Base-by-base conservation (phyloP, 305 asterid species). In the Fraxinus sp. region DNA sequence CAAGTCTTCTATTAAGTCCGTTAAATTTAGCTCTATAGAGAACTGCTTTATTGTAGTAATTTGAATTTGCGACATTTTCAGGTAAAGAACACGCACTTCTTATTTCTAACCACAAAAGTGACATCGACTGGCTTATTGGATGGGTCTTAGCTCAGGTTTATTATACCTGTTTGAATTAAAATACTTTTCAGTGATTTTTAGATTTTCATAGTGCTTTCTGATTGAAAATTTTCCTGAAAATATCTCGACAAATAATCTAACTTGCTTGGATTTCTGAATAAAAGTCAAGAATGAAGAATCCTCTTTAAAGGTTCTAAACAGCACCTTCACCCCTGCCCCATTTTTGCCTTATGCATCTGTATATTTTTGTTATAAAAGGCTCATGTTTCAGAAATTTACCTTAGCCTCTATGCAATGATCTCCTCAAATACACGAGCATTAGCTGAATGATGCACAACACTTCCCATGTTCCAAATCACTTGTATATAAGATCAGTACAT, bases 61-160 rank as follows among this genome's bases (percentile, higher is more conserved):
- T 20, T 41, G 37, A 81, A 71, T 72, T 84, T 55, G 80, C 5
- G 78, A 46, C 59, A 77, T 84, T 80, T 83, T 83, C 89, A 94
- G 98, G 97, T 79, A 92, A 93, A 88, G 98, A 94, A 85, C 91
- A 84, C 62, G 96, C 97, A 71, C 93, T 92, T 83, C 83, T 93
- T 83, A 89, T 93, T 78, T 90, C 89, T 84, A 93, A 92, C 85
- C 97, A 93, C 84, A 89, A 85, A 86, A 91, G 97, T 80, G 97
- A 93, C 77, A 90, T 93, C 77, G 97, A 93, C 86, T 92, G 97
- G 97, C 94, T 93, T 79, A 92, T 93, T 13, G 96, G 97, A 80
- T 93, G 94, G 96, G 92, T 93, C 82, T 77, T 93, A 79, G 95
- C 97, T 86, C 92, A 93, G 97, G 96, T 93, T 83, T 64, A 74